Evolutionary conservation across 768 basidiomycete genomes (phyloP).

Genomic region (Clavulina sp.): DNA sequence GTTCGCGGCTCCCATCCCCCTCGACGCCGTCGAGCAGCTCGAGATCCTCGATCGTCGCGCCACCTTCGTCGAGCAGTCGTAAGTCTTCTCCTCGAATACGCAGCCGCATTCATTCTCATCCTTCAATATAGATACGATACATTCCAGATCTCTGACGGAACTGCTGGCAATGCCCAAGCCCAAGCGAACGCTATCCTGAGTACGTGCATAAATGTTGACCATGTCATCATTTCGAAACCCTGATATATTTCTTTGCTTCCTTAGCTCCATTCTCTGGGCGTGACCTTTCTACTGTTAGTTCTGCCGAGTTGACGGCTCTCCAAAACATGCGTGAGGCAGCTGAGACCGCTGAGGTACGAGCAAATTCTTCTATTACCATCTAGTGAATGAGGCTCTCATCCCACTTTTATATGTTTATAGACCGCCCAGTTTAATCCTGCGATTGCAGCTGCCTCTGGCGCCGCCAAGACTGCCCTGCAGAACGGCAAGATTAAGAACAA

Average conservation of each 20-base stretch:
- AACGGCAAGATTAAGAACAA: conserved; percentile 30
- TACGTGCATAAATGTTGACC: too few relatives aligned
- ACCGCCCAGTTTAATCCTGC: conserved; percentile 23
- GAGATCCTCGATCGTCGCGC: neutral
- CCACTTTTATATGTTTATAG: conserved; percentile 22
- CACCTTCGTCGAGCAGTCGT: neutral
- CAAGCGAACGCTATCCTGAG: too few relatives aligned
- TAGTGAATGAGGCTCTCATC: neutral
- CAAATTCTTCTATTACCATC: conserved; percentile 13
- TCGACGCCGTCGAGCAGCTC: neutral
- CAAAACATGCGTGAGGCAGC: too few relatives aligned
- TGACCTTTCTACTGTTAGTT: too few relatives aligned
- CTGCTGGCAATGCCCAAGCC: too few relatives aligned
- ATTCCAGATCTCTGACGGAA: conserved; percentile 26
- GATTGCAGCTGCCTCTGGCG: conserved; percentile 21
- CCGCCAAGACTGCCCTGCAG: conserved; percentile 20
- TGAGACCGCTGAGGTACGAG: too few relatives aligned
- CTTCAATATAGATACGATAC: neutral
- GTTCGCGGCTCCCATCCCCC: neutral
- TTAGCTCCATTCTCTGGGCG: too few relatives aligned
- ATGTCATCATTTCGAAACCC: too few relatives aligned
- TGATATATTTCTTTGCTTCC: too few relatives aligned
- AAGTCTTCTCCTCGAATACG: neutral
- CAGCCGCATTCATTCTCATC: neutral
- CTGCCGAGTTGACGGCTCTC: too few relatives aligned